Percentiles rank a stretch among this genome's conserved stretches.
Evolutionary conservation across 805 yeast genomes (phyloP).

Genomic region (Jamesozyma gamospora): DNA sequence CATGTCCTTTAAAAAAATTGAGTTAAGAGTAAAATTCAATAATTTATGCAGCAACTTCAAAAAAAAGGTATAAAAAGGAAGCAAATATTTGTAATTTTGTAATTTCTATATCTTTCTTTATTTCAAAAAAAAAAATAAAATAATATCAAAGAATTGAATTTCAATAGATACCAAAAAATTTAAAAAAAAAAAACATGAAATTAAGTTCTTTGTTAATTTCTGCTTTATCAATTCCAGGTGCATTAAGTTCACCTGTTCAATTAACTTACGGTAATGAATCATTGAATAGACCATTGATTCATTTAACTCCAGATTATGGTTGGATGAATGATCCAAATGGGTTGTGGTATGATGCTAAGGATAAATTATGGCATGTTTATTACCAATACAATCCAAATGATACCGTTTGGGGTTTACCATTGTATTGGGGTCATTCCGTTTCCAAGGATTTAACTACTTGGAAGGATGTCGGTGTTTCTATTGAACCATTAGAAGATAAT

Average conservation of each 20-base stretch:
- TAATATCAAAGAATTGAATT: too few species aligned
- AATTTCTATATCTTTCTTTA: too few species aligned
- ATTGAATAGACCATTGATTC: background rate
- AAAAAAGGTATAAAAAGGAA: too few species aligned
- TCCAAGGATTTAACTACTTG: conserved; percentile 1
- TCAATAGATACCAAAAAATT: too few species aligned
- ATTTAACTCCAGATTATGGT: background rate
- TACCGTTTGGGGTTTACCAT: conserved; percentile 2
- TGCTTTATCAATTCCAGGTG: too few species aligned
- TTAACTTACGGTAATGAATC: background rate
- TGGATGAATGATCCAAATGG: conserved; percentile 4
- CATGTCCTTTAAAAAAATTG: too few species aligned
- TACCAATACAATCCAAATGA: conserved; percentile 2
- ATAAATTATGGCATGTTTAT: conserved; percentile 1
- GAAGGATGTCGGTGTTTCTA: background rate
- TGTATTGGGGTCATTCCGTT: conserved; percentile 1
- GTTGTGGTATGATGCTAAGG: conserved; percentile 2
- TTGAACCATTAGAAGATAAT: background rate
- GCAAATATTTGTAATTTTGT: too few species aligned
- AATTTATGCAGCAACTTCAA: too few species aligned
- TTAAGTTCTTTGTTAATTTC: too few species aligned
- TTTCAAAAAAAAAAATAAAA: too few species aligned
- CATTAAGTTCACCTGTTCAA: background rate
- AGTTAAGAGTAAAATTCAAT: too few species aligned
- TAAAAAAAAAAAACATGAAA: too few species aligned